phyloP scores from a whole-genome alignment of 441 rosid genomes.

The Omphalea diandra region DNA sequence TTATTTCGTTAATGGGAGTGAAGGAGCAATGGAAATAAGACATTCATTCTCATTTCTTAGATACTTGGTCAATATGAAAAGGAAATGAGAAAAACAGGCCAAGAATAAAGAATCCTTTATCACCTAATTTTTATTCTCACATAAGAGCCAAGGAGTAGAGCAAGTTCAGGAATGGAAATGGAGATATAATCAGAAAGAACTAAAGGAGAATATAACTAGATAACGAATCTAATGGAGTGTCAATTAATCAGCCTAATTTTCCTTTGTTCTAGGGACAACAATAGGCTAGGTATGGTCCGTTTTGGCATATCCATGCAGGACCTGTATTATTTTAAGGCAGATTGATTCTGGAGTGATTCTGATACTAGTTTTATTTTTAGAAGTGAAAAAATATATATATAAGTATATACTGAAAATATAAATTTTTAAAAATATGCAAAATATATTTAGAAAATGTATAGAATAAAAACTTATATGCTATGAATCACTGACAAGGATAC shows the following conservation, averaged over 20 bases:
- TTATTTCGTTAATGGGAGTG: not conserved
- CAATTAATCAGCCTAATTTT: not conserved
- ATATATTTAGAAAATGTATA: no score
- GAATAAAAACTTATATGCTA: no score
- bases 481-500: no score
- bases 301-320: not conserved
- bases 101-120: not conserved
- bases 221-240: not conserved
- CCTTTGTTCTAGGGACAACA: no score
- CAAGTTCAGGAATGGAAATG: no score
- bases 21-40: not conserved
- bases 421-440: no score
- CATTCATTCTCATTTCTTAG: not conserved
- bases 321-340: no score
- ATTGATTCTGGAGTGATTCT: no score
- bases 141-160: not conserved
- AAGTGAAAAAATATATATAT: no score
- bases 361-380: no score
- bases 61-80: not conserved
- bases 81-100: not conserved
- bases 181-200: not conserved
- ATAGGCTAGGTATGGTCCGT: not conserved
- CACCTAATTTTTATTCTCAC: no score
- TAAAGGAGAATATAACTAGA: not conserved
- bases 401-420: no score